Evolutionary conservation across 2,329 filamentous ascomycete species (phyloP).

Genomic region (Diplodia seriata): DNA sequence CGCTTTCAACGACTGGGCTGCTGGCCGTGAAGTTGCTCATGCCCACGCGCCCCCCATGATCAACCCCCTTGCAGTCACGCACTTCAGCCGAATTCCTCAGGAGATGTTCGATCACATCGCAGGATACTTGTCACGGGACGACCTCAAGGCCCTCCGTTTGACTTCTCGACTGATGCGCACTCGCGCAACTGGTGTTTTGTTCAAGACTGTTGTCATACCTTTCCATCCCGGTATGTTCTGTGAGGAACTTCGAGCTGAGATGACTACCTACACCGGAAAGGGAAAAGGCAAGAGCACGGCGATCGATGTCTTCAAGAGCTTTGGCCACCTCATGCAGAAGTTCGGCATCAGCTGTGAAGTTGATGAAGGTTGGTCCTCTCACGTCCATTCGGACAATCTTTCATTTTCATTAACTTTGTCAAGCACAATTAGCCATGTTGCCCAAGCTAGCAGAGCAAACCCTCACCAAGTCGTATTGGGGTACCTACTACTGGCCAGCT

Average conservation of each 20-base stretch:
- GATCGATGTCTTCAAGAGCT: conserved; percentile 66
- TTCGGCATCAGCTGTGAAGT: conserved; percentile 75
- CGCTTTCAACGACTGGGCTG: background rate
- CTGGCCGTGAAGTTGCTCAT: background rate
- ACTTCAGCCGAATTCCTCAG: conserved; percentile 56
- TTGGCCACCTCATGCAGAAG: conserved; percentile 65
- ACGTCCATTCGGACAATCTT: conserved; percentile 42
- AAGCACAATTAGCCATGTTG: conserved; percentile 54
- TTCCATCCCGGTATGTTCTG: conserved; percentile 67
- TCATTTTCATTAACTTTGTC: background rate
- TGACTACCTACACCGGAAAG: conserved; percentile 33
- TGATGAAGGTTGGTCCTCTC: conserved; percentile 55
- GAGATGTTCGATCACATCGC: conserved; percentile 69
- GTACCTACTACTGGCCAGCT: conserved; percentile 69
- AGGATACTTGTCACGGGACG: conserved; percentile 61
- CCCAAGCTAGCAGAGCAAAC: conserved; percentile 64
- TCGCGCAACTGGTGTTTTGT: conserved; percentile 65
- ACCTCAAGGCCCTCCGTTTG: conserved; percentile 67
- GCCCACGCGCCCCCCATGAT: background rate
- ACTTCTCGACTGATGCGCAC: conserved; percentile 66
- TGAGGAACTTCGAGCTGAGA: conserved; percentile 45
- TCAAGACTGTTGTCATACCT: conserved; percentile 68
- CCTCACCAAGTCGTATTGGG: conserved; percentile 66
- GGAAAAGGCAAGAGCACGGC: conserved; percentile 60
- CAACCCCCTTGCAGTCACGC: background rate